Base-by-base conservation (phyloP, 2,329 filamentous ascomycete genomes). In the Tolypocladium nubicola region DNA sequence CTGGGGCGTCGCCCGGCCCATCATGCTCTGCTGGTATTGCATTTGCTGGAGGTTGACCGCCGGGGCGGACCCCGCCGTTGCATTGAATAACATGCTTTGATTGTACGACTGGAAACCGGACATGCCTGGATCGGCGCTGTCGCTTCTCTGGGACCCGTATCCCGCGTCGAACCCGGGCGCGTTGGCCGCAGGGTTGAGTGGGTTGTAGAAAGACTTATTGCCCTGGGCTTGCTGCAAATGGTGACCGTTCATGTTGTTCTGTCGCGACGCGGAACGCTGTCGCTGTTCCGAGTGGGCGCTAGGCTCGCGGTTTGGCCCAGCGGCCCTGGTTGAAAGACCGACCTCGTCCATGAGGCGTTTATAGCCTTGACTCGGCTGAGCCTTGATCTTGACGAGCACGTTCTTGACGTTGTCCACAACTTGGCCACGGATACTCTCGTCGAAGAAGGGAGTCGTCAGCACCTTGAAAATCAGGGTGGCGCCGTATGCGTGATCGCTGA, bases 261-360 rank as follows among this genome's bases (percentile, higher is more conserved):
- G 82, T 50, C 81, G 74, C 11, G 83, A 84, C 14, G 75, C 71
- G 35, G 83, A 82, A 54, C 82, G 79, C 65, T 79, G 79, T 43
- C 81, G 76, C 56, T 82, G 78, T 57, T 77, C 77, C 41, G 72
- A 67, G 23, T 73, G 71, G 58, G 75, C 72, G 62, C 71, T 72
- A 58, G 74, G 72, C 57, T 75, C 77, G 47, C 77, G 75, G 56
- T 68, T 71, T 41, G 73, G 70, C 26, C 73, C 73, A 13, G 74
- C 70, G 40, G 73, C 82, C 49, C 85, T 76, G 35, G 84, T 87
- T 7, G 93, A 95, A 41, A 99, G 76, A 59, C 93, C 92, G 64
- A 99, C 94, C 70, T 99, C 94, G 67, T 99, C 94, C 94, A 99
- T 99, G 59, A 99, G 76, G 56, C 94, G 88, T 80, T 97, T 99